Evolutionary conservation across 2,329 filamentous ascomycete species (phyloP), one percentile per base, ranked within the genome.

Genomic region (Ceratocystis cacaofunesta): DNA sequence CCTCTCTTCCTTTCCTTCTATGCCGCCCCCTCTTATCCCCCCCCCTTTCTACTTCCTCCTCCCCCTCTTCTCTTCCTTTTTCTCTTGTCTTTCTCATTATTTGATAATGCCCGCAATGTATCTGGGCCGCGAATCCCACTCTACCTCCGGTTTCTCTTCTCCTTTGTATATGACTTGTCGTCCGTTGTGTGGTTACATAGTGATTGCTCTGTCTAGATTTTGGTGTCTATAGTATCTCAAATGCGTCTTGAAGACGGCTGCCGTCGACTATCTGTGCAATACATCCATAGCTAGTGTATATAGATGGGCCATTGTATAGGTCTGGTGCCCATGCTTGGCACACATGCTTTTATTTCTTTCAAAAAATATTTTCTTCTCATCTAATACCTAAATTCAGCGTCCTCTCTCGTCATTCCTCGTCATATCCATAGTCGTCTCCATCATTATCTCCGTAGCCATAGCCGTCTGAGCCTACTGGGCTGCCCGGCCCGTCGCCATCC

Each of bases 401-500:
- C 36, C 8, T 41, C 8, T 41, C 36, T 41, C 36, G 2, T 41
- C 62, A 64, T 57, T 67, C 62, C 15, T 61, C 44, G 46, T 60
- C 62, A 5, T 67, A 58, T 22, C 41, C 36, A 55, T 61, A 55
- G 22, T 65, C 63, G 19, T 68, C 66, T 8, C 58, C 62, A 36
- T 66, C 64, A 6, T 74, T 75, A 46, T 75, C 74, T 1, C 22
- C 52, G 28, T 76, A 74, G 15, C 75, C 74, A n/a, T 72, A 75
- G 1, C 70, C 73, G 1, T 71, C 72, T 1, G 72, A 71, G 57
- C 72, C 73, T 1, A 70, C 70, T 1, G 67, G 70, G 0, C 72
- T 72, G 2, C 70, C 74, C 0, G 73, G 74, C 66, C 71, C 76
- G 63, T 72, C 75, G 19, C 70, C 75, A 3, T 69, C 72, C 41